Percentiles rank a stretch among this genome's conserved stretches.
Evolutionary conservation across 768 basidiomycete genomes (phyloP).

Genomic region (Xerocomus brunneocitrinus): DNA sequence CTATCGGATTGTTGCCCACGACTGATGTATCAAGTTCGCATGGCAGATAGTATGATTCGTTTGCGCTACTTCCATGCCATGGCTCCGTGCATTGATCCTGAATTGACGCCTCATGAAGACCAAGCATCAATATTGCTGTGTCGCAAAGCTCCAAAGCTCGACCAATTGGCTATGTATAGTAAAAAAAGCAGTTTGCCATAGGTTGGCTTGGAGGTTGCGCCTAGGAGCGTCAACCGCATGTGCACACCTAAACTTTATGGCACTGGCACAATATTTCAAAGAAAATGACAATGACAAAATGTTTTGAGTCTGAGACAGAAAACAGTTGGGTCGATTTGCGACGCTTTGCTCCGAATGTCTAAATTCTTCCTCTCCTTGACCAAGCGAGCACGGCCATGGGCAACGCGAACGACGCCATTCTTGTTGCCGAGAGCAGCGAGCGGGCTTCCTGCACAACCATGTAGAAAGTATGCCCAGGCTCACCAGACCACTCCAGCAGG

Average conservation of each 20-base stretch:
- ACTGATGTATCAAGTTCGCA: background rate
- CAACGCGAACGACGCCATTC: background rate
- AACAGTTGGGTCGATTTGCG: too few relatives aligned
- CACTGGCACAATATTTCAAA: too few relatives aligned
- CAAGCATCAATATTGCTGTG: too few relatives aligned
- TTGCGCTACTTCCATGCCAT: too few relatives aligned
- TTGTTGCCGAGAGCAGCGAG: background rate
- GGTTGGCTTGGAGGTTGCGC: too few relatives aligned
- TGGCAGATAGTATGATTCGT: background rate
- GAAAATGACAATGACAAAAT: too few relatives aligned
- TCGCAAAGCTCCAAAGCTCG: background rate
- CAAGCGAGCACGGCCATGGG: conserved; percentile 16
- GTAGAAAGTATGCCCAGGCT: conserved; percentile 16
- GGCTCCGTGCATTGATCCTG: too few relatives aligned
- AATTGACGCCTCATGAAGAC: too few relatives aligned
- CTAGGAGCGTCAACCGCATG: too few relatives aligned
- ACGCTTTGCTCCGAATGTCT: conserved; percentile 9
- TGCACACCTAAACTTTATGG: too few relatives aligned
- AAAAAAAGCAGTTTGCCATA: too few relatives aligned
- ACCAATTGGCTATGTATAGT: background rate
- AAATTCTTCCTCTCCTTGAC: conserved; percentile 22
- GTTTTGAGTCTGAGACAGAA: too few relatives aligned
- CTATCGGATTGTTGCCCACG: background rate
- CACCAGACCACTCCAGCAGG: conserved; percentile 21
- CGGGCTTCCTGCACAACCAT: background rate